Conservation (phyloP, 2,329 filamentous ascomycete genomes). For the Xylariaceae sp. region DNA sequence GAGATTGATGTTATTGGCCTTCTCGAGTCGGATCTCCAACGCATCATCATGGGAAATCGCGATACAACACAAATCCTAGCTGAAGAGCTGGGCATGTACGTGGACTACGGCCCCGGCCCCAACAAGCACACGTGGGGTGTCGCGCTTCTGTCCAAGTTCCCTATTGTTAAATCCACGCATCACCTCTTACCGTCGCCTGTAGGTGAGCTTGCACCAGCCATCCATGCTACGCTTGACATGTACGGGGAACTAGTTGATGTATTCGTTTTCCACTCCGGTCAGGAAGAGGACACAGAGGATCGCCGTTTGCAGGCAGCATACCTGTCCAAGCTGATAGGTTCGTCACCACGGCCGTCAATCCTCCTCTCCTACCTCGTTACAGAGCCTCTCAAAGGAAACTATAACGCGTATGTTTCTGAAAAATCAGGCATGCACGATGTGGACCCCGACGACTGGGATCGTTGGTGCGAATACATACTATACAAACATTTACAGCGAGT, state of each 20-base stretch:
- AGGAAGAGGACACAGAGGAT: constrained; percentile 95
- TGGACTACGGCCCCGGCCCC: constrained; percentile 94
- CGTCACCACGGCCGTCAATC: constrained; percentile 78
- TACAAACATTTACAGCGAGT: constrained; percentile 87
- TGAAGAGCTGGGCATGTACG: constrained; percentile 98
- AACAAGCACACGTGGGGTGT: constrained; percentile 99
- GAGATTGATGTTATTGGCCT: constrained; percentile 98
- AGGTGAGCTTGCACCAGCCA: constrained; percentile 92
- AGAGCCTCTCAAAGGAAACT: constrained; percentile 89
- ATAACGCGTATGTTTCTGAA: constrained; percentile 92
- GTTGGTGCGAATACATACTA: constrained; percentile 99
- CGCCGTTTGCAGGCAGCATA: constrained; percentile 86
- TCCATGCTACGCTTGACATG: constrained; percentile 93
- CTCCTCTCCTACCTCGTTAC: constrained; percentile 93
- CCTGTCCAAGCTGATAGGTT: constrained; percentile 86
- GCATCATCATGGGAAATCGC: constrained; percentile 99
- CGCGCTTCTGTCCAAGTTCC: constrained; percentile 94
- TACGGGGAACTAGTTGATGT: constrained; percentile 91
- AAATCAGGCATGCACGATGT: constrained; percentile 94
- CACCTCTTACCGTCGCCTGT: constrained; percentile 93
- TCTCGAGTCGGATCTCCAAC: constrained; percentile 89
- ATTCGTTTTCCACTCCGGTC: constrained; percentile 97
- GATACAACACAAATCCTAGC: constrained; percentile 95
- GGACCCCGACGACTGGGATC: constrained; percentile 89
- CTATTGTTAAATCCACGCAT: constrained; percentile 95